phyloP scores from a whole-genome alignment of 805 yeast species.

The Tetrapisispora namnaoensis region DNA sequence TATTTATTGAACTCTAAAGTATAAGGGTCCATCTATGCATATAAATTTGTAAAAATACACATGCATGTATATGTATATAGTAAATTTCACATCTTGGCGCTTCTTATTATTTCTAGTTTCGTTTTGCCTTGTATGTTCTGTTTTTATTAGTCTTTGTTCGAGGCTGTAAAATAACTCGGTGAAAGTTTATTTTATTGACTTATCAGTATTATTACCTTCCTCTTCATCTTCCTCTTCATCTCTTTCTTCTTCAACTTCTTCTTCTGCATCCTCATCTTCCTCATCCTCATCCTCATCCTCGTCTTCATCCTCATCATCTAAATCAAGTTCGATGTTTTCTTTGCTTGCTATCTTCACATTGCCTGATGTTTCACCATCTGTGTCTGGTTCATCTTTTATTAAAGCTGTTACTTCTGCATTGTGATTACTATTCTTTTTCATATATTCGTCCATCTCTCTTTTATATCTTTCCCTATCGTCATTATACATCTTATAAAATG shows the following conservation, averaged over 20 bases:
- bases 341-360: constrained; percentile 2
- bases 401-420: constrained; percentile 12
- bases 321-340: constrained; percentile 11
- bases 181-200: too few species aligned
- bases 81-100: too few species aligned
- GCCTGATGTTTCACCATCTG: constrained; percentile 7
- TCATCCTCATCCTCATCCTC: not conserved
- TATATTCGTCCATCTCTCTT: constrained; percentile 54
- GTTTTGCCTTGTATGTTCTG: too few species aligned
- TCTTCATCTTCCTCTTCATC: not conserved
- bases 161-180: too few species aligned
- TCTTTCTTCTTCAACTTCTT: not conserved
- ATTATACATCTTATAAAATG: constrained; percentile 65
- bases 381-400: constrained; percentile 2
- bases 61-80: too few species aligned
- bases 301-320: constrained; percentile 14
- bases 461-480: constrained; percentile 70
- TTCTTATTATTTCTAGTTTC: too few species aligned
- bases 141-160: not conserved
- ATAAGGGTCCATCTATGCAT: too few species aligned
- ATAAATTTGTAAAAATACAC: too few species aligned
- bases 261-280: not conserved
- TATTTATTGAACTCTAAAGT: too few species aligned
- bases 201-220: not conserved
- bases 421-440: constrained; percentile 10